These are phyloP conservation scores for Quercus wislizeni DNA, from an alignment of 306 rosid species.

Conservation along the genomic window DNA sequence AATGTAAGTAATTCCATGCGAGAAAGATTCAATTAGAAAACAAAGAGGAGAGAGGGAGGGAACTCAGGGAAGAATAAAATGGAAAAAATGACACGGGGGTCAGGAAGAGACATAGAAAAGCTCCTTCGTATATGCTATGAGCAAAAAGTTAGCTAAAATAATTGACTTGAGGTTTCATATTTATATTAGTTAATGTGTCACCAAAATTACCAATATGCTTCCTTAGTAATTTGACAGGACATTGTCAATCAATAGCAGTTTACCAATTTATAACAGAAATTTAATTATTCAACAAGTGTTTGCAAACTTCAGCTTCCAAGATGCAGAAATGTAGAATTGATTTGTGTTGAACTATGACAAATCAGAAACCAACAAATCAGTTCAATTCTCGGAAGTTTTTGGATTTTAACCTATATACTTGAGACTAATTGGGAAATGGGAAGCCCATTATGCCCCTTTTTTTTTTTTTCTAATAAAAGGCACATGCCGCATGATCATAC, in stretches of 20 bases:
- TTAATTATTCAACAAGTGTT: background rate
- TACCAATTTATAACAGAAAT: background rate
- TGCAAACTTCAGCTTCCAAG: background rate
- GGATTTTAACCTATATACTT: background rate
- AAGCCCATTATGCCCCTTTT: too few species aligned
- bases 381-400: background rate
- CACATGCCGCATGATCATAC: too few species aligned
- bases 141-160: background rate
- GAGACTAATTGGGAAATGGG: too few species aligned
- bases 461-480: too few species aligned
- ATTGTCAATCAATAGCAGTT: background rate
- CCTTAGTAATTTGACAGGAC: background rate
- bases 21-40: background rate
- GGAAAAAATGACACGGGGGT: background rate
- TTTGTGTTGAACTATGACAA: background rate
- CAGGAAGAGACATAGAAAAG: background rate
- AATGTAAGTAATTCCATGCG: background rate
- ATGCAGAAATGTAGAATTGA: background rate
- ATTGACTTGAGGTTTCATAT: background rate
- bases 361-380: background rate
- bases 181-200: background rate
- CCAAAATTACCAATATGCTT: background rate
- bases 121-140: background rate
- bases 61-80: background rate
- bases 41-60: background rate